A percentile compares a stretch with the other conserved stretches of the same genome.
These are phyloP conservation scores for Penicillium expansum DNA, from an alignment of 2,329 filamentous ascomycete genomes.

Conservation along the genomic window DNA sequence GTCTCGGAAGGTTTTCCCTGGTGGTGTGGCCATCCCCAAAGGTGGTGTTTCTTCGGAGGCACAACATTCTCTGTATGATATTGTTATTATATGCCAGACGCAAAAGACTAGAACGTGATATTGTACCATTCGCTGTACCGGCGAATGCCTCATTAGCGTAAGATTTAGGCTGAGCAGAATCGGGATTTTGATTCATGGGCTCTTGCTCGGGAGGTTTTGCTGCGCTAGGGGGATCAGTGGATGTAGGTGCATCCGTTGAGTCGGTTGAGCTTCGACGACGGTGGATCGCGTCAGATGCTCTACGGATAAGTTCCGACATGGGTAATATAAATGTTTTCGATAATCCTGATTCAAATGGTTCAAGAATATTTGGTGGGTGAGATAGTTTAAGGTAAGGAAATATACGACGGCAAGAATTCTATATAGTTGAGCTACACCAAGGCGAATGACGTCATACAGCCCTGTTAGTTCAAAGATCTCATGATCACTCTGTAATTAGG, in stretches of 20 bases:
- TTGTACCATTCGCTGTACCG: conserved; percentile 6
- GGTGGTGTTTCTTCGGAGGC: conserved; percentile 3
- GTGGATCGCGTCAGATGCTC: conserved; percentile 16
- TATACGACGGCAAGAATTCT: neutral
- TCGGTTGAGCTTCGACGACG: conserved; percentile 12
- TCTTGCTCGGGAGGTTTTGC: conserved; percentile 6
- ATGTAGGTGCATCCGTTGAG: conserved; percentile 1
- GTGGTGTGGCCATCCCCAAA: conserved; percentile 8
- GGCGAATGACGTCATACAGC: neutral
- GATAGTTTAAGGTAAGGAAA: too few relatives aligned
- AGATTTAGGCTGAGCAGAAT: conserved; percentile 3
- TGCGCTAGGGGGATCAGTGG: neutral
- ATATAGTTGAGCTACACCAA: neutral
- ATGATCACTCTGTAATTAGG: neutral
- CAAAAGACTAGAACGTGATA: neutral
- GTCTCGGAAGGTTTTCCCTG: neutral
- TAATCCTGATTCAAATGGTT: neutral
- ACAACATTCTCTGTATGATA: neutral
- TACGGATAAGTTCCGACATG: conserved; percentile 16
- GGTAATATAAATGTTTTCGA: neutral
- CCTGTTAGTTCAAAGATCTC: neutral
- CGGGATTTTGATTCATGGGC: neutral
- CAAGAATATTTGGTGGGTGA: neutral
- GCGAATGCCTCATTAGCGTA: conserved; percentile 3
- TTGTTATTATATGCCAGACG: neutral